These are phyloP conservation scores for Shiraia bambusicola DNA, from an alignment of 2,329 filamentous ascomycete genomes.

Conservation along the genomic window DNA sequence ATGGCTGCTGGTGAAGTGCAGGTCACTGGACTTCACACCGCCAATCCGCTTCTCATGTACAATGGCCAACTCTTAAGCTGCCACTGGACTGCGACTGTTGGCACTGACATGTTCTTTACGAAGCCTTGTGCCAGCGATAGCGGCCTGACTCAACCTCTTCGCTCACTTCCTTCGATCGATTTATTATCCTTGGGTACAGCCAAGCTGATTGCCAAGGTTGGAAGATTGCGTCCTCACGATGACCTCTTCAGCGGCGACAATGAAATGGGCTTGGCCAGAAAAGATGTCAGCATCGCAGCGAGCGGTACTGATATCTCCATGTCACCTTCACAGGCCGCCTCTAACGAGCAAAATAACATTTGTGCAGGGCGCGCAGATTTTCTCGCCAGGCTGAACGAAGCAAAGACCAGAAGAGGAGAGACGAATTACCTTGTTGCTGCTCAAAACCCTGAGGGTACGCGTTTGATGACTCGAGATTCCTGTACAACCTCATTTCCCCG, in stretches of 20 bases:
- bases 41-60: slow-evolving; percentile 77
- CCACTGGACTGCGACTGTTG: slow-evolving; percentile 78
- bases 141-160: slow-evolving; percentile 44
- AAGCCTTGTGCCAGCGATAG: slow-evolving; percentile 27
- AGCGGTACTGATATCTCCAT: neutral
- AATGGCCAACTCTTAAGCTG: slow-evolving; percentile 76
- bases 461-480: slow-evolving; percentile 13
- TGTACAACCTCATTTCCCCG: neutral
- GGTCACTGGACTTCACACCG: slow-evolving; percentile 77
- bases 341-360: slow-evolving; percentile 4
- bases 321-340: neutral
- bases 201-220: slow-evolving; percentile 68
- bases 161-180: slow-evolving; percentile 62
- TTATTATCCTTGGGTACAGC: slow-evolving; percentile 70
- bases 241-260: slow-evolving; percentile 20
- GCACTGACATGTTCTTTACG: slow-evolving; percentile 77
- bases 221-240: slow-evolving; percentile 52
- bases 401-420: slow-evolving; percentile 47
- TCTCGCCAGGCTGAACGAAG: slow-evolving; percentile 43
- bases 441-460: slow-evolving; percentile 16
- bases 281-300: slow-evolving; percentile 3
- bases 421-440: slow-evolving; percentile 20
- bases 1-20: slow-evolving; percentile 58
- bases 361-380: slow-evolving; percentile 39
- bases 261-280: slow-evolving; percentile 4